Conservation (phyloP, 2,329 filamentous ascomycete genomes). For the Apiospora koreana region DNA sequence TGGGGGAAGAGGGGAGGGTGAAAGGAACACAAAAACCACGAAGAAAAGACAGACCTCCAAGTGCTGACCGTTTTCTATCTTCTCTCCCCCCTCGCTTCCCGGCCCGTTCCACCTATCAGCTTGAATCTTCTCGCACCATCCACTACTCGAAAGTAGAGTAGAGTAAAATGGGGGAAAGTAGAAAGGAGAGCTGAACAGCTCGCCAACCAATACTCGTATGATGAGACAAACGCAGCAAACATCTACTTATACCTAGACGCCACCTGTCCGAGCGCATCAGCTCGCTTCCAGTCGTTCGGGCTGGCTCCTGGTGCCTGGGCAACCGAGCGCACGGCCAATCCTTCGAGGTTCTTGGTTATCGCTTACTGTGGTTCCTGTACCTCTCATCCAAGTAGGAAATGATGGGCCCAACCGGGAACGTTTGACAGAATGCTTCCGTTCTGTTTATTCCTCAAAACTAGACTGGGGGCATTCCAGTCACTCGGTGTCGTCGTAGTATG, state of each 20-base stretch:
- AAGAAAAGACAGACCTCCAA: not conserved
- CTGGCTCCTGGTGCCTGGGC: too few relatives aligned
- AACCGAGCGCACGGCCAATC: not conserved
- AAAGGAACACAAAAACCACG: not conserved
- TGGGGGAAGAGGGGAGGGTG: not conserved
- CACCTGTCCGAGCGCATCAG: too few relatives aligned
- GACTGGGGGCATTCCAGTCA: not conserved
- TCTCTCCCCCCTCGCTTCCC: not conserved
- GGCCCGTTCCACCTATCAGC: not conserved
- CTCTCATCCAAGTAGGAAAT: not conserved
- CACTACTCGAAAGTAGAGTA: not conserved
- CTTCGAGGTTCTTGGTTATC: not conserved
- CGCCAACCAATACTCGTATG: not conserved
- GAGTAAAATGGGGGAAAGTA: not conserved
- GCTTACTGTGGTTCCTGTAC: not conserved
- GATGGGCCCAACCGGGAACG: not conserved
- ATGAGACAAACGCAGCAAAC: not conserved
- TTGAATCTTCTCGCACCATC: not conserved
- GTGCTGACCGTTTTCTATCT: not conserved
- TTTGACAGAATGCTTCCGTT: not conserved
- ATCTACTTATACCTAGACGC: too few relatives aligned
- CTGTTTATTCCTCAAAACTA: not conserved
- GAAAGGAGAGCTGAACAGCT: too few relatives aligned
- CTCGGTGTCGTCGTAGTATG: not conserved
- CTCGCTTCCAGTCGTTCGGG: not conserved